Evolutionary conservation across 345 rosid genomes (phyloP), one percentile per base, ranked within the genome.

Genomic region (Reutealis trisperma): DNA sequence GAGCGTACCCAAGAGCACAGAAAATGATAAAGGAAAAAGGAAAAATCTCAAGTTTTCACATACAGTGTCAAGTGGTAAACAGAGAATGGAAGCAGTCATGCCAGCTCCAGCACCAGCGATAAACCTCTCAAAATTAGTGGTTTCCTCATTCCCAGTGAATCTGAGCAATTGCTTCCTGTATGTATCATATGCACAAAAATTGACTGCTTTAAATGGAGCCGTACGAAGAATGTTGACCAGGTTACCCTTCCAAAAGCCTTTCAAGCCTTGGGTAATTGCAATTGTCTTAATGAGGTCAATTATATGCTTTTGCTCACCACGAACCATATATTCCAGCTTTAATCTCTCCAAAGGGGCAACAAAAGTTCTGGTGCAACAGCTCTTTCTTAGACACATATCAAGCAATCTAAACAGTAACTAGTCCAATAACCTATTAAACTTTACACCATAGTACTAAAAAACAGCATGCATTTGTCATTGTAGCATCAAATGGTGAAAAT

Each of bases 61-160:
- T 78, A 91, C 93, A 1, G 93, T 88, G 78, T 91, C 96, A 59
- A 91, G 91, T 6, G 93, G 96, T 42, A 91, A 80, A 72, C 96
- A 91, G 80, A 91, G 89, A 44, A 87, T 63, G 18, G 91, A 85
- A 49, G 96, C 96, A 16, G 96, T 87, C 41, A 90, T 86, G 77
- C 96, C 93, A 4, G 96, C 96, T 16, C 90, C 96, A 67, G 93
- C 95, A 78, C 95, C 95, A 49, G 93, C 92, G 55, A 91, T 64
- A 71, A 91, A 88, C 84, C 92, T 84, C 82, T 91, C 93, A 80
- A 88, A 87, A 80, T 91, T 88, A 8, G 90, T 88, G 7, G 90
- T 86, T 70, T 87, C 95, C 75, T 87, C 84, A 45, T 89, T 89
- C 67, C 93, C 87, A 1, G 92, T 84, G 8, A 88, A 58, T 51